Base-by-base conservation (phyloP, 2,329 filamentous ascomycete genomes). In the Plectosphaerella sp. region DNA sequence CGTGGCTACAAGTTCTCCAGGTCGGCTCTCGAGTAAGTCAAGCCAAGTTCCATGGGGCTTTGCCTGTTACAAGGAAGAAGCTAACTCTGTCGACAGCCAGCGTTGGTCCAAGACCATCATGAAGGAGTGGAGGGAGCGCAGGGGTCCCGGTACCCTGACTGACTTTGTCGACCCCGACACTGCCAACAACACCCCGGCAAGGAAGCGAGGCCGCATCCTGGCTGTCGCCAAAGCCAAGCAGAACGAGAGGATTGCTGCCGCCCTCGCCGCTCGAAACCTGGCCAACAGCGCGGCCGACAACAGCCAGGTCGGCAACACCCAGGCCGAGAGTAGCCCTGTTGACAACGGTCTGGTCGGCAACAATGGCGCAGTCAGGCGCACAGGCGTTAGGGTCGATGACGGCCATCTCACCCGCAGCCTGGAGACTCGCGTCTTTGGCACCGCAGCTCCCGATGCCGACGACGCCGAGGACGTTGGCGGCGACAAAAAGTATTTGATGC, bases 71-170 rank as follows among this genome's bases (percentile, higher is more conserved):
- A 25, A 37, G 4, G 28, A 33, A 33, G 8, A 33, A 12, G 11
- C 45, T 25, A 11, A 12, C 42, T 10, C 16, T 33, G 14, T 9
- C 16, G 18, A 3, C 42, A 73, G 71, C 3, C 71, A 73, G 57
- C 70, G 69, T 46, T 72, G 69, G 57, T 63, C 61, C 57, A 73
- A 73, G 57, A 55, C 57, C 18, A 66, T 73, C 56, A 58, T 71
- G 54, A 66, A 62, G 37, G 61, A 68, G 7, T 71, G 69, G 59
- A 66, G 63, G 39, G 49, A 48, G 16, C 66, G 66, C 12, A 58
- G 63, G 49, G 5, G 35, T 2, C n/a, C n/a, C 8, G 10, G n/a
- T 7, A 18, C n/a, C 18, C n/a, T 12, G 16, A 43, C 41, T 6
- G 41, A 43, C 16, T 43, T 43, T 20, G n/a, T 35, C 11, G 15